Conservation (phyloP, 129 eudicot genomes). For the Lonicera japonica region DNA sequence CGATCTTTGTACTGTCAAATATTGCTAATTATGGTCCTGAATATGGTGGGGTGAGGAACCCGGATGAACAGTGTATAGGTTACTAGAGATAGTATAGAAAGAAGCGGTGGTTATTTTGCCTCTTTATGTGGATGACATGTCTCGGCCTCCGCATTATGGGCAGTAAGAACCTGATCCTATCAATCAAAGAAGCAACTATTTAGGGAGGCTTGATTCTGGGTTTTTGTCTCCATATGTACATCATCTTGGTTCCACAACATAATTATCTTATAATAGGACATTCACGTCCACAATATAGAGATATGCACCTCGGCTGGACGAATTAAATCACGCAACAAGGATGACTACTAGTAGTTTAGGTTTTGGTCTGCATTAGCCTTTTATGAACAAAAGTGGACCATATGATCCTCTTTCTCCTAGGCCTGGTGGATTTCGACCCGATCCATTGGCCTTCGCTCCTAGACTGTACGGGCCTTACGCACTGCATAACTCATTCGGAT, state of each 20-base stretch:
- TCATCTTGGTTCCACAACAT: conserved; percentile 12
- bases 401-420: too few species aligned
- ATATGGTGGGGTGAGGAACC: neutral
- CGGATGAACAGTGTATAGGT: neutral
- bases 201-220: neutral
- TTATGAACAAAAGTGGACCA: conserved; percentile 15
- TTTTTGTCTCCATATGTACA: neutral
- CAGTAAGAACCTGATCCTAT: neutral
- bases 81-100: neutral
- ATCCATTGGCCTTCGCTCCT: conserved; percentile 47
- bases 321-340: conserved; percentile 37
- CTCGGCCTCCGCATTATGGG: neutral
- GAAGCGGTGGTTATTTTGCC: neutral
- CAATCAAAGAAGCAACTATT: conserved; percentile 17
- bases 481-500: conserved; percentile 48
- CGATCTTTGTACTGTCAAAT: neutral
- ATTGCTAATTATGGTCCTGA: conserved; percentile 19
- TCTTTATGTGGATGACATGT: neutral
- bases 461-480: conserved; percentile 37
- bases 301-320: conserved; percentile 62
- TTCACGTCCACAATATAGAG: conserved; percentile 46
- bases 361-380: conserved; percentile 7
- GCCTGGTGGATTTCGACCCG: conserved; percentile 19
- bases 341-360: conserved; percentile 15
- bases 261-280: conserved; percentile 25